Percentiles rank a stretch among this genome's conserved stretches.
Conservation (phyloP, 164 flowering plant genomes). For the Annona squamosa region DNA sequence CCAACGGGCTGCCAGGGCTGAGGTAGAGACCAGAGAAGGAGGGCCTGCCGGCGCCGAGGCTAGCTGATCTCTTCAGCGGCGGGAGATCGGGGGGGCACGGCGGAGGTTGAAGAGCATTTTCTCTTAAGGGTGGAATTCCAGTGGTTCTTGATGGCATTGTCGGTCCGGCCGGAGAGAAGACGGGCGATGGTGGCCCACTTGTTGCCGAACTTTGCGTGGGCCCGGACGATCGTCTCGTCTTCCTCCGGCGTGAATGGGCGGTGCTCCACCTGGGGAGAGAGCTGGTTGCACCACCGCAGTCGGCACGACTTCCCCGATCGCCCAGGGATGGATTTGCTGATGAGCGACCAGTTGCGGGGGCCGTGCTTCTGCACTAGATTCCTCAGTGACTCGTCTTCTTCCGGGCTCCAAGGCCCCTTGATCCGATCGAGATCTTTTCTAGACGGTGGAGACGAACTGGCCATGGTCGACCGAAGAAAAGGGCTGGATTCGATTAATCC, state of each 20-base stretch:
- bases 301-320: slow-evolving; percentile 89
- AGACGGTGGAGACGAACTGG: slow-evolving; percentile 7
- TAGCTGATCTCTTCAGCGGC: slow-evolving; percentile 47
- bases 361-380: slow-evolving; percentile 65
- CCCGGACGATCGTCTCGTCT: slow-evolving; percentile 64
- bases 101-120: slow-evolving; percentile 35
- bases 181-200: slow-evolving; percentile 91
- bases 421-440: slow-evolving; percentile 62
- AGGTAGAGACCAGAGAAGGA: slow-evolving; percentile 24
- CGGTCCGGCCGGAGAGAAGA: slow-evolving; percentile 68
- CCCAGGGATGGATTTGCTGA: slow-evolving; percentile 74
- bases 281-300: slow-evolving; percentile 88
- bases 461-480: slow-evolving; percentile 10
- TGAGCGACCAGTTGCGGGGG: slow-evolving; percentile 82
- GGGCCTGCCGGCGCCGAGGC: slow-evolving; percentile 30
- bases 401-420: slow-evolving; percentile 96
- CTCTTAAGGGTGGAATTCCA: slow-evolving; percentile 87
- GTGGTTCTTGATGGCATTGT: slow-evolving; percentile 86
- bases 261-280: slow-evolving; percentile 83
- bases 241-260: slow-evolving; percentile 66
- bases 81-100: slow-evolving; percentile 9
- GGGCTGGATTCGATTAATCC: not conserved
- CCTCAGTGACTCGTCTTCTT: slow-evolving; percentile 63
- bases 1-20: slow-evolving; percentile 53
- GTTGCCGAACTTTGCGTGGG: slow-evolving; percentile 73